phyloP scores from a whole-genome alignment of 2,329 filamentous ascomycete species.

The Colletotrichum tanaceti region DNA sequence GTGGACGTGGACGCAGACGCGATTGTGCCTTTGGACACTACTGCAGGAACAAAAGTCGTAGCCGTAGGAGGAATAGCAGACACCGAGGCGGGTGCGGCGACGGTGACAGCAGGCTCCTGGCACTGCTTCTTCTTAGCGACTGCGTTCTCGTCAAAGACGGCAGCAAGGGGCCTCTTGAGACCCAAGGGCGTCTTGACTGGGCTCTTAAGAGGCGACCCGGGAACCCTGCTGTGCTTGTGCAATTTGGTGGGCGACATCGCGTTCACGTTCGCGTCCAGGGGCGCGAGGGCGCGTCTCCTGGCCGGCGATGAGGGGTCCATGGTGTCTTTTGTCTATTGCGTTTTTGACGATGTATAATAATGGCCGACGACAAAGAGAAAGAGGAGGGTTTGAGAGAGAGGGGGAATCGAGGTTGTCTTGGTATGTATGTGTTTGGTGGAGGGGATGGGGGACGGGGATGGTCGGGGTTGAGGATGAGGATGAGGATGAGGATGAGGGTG shows the following conservation, averaged over 20 bases:
- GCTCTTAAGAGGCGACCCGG: constrained; percentile 35
- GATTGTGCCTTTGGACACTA: background rate
- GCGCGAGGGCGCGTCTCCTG: constrained; percentile 62
- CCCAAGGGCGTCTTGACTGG: constrained; percentile 33
- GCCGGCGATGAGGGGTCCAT: constrained; percentile 51
- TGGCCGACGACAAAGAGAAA: background rate
- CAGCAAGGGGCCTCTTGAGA: constrained; percentile 38
- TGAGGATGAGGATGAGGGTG: background rate
- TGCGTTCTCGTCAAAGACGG: constrained; percentile 38
- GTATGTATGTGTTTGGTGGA: background rate
- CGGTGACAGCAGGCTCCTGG: constrained; percentile 32
- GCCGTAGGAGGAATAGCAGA: background rate
- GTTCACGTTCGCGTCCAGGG: constrained; percentile 62
- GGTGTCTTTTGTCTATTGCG: constrained; percentile 1
- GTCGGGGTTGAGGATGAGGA: constrained; percentile 2
- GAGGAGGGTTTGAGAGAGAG: background rate
- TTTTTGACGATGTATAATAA: background rate
- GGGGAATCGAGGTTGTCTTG: background rate
- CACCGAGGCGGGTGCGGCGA: background rate
- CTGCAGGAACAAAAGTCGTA: constrained; percentile 4
- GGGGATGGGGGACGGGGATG: background rate
- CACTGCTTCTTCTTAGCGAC: constrained; percentile 43
- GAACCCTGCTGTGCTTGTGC: constrained; percentile 40
- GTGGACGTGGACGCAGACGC: constrained; percentile 13
- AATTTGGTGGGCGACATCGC: constrained; percentile 50